phyloP scores from a whole-genome alignment of 108 stramenopile species.

The Nitzschia sp. region DNA sequence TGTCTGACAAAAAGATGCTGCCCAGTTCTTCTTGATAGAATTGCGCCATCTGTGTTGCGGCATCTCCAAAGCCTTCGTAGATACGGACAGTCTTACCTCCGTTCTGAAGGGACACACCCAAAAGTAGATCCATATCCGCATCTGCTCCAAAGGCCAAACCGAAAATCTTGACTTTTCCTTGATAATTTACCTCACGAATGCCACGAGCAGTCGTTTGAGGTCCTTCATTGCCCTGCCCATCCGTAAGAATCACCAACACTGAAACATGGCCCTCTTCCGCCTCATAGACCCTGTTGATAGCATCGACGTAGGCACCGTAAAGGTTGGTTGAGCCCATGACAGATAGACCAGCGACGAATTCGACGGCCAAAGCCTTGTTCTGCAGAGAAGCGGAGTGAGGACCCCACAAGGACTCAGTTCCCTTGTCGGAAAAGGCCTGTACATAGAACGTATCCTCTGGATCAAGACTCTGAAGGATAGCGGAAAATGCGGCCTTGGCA shows the following conservation, averaged over 20 bases:
- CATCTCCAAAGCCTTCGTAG: slow-evolving; percentile 19
- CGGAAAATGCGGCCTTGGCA: slow-evolving; percentile 11
- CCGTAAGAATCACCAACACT: slow-evolving; percentile 9
- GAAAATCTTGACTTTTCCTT: slow-evolving; percentile 8
- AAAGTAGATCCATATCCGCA: slow-evolving; percentile 8
- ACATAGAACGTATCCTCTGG: slow-evolving; percentile 3
- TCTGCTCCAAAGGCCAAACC: slow-evolving; percentile 8
- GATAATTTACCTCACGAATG: slow-evolving; percentile 3
- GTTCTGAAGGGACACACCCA: slow-evolving; percentile 14
- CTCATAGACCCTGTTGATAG: not conserved
- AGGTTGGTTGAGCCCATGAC: slow-evolving; percentile 12
- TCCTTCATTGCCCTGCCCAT: not conserved
- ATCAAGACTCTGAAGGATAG: not conserved
- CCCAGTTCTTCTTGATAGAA: slow-evolving; percentile 18
- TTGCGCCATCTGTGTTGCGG: slow-evolving; percentile 5
- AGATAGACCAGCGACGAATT: not conserved
- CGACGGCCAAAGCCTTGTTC: not conserved
- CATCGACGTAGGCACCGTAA: slow-evolving; percentile 10
- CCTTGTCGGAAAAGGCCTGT: slow-evolving; percentile 5
- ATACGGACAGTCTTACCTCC: slow-evolving; percentile 8
- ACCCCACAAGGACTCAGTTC: slow-evolving; percentile 3
- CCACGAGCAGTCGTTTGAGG: not conserved
- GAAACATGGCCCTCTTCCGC: not conserved
- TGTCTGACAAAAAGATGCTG: slow-evolving; percentile 2
- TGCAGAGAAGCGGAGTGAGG: not conserved